Evolutionary conservation across 352 stramenopile genomes (phyloP).

Genomic region (Pythium phragmitis): DNA sequence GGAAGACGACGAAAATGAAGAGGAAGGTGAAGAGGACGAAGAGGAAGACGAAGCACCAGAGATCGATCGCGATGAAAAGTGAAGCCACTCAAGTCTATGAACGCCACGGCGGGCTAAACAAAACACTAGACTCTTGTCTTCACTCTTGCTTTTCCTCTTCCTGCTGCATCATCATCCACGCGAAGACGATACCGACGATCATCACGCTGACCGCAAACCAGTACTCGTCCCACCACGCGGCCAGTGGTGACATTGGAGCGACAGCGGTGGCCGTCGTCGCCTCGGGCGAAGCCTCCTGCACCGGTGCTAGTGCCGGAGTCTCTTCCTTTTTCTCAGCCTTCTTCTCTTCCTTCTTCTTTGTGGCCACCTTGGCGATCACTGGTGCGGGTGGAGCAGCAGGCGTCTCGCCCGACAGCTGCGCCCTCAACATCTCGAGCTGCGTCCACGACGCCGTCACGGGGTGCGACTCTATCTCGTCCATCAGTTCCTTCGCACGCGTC

Average conservation of each 20-base stretch:
- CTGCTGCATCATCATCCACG: slow-evolving; percentile 19
- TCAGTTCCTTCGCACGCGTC: slow-evolving; percentile 30
- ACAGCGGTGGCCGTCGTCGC: slow-evolving; percentile 9
- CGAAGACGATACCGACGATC: slow-evolving; percentile 29
- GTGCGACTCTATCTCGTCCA: slow-evolving; percentile 46
- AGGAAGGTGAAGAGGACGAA: slow-evolving; percentile 24
- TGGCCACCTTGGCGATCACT: background rate
- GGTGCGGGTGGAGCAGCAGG: background rate
- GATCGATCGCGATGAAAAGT: slow-evolving; percentile 28
- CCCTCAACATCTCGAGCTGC: slow-evolving; percentile 44
- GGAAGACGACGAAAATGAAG: slow-evolving; percentile 54
- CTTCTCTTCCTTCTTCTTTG: slow-evolving; percentile 8
- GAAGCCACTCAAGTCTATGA: slow-evolving; percentile 7
- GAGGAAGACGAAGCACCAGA: slow-evolving; percentile 27
- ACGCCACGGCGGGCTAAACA: background rate
- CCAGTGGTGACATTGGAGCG: slow-evolving; percentile 6
- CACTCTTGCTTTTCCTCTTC: slow-evolving; percentile 17
- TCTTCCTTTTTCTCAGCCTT: slow-evolving; percentile 3
- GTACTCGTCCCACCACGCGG: slow-evolving; percentile 29
- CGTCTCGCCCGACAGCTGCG: slow-evolving; percentile 31
- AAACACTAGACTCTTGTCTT: background rate
- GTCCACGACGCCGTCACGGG: slow-evolving; percentile 29
- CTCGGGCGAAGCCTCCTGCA: slow-evolving; percentile 10
- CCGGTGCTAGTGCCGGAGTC: background rate
- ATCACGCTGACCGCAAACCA: slow-evolving; percentile 29